Conservation (phyloP, 2,329 filamentous ascomycete species). For the Lecanoromycetidae sp. region DNA sequence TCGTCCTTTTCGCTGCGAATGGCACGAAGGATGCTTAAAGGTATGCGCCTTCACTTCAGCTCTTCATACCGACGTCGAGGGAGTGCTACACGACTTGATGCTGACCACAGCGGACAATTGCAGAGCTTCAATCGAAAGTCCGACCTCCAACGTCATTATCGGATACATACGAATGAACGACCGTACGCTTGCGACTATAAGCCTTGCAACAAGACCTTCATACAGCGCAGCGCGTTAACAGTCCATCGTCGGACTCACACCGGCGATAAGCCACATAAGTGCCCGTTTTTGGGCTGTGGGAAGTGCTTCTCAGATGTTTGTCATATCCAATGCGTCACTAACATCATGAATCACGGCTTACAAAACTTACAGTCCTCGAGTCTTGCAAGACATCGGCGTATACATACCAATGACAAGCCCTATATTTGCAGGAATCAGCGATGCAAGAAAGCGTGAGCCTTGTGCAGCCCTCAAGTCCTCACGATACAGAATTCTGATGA, state of each 20-base stretch:
- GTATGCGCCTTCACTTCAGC: neutral
- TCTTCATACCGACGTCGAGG: neutral
- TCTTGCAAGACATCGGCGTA: conserved; percentile 52
- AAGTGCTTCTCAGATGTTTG: conserved; percentile 33
- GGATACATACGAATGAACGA: conserved; percentile 38
- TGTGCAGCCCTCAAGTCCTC: conserved; percentile 25
- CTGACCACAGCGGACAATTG: conserved; percentile 5
- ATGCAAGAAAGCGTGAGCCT: conserved; percentile 42
- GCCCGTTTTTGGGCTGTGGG: conserved; percentile 33
- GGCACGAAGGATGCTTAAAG: conserved; percentile 14
- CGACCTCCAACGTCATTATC: conserved; percentile 35
- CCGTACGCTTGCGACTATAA: conserved; percentile 35
- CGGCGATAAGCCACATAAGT: conserved; percentile 60
- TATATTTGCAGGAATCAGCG: conserved; percentile 34
- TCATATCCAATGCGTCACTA: conserved; percentile 49
- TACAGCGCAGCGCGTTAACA: conserved; percentile 35
- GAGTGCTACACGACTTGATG: neutral
- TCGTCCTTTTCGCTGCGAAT: conserved; percentile 15
- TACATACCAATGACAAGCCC: conserved; percentile 50
- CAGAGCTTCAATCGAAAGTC: conserved; percentile 39
- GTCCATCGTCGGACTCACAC: conserved; percentile 59
- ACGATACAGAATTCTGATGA: neutral
- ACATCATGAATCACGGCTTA: conserved; percentile 58
- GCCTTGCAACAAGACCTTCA: conserved; percentile 37
- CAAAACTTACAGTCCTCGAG: conserved; percentile 46